Base-by-base conservation (phyloP, 805 yeast species). In the Candida stauntonica region DNA sequence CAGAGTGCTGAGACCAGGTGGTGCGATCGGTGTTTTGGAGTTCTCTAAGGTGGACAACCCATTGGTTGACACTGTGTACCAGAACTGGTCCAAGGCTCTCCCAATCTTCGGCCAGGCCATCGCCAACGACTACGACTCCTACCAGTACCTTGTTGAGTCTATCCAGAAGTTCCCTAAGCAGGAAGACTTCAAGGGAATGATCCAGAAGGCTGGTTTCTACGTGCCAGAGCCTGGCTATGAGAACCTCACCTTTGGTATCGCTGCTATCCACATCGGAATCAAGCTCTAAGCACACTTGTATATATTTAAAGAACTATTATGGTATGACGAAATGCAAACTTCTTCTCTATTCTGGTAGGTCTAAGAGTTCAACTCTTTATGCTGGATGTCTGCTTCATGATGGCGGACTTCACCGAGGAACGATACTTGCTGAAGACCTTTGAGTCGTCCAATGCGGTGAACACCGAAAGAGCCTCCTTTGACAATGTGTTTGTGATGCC, bases 31-130 rank as follows among this genome's bases (percentile, higher is more conserved):
- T 27, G 89, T 98, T 63, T 71, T 93, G 42, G 99, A 93, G 61
- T 93, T 93, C 57, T 83, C 95, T 38, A 93, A 89, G 59, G 96
- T 93, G 41, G 81, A 83, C 35, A 86, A 87, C 61, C 80, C 83
- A 20, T 56, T 79, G 8, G 67, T 93, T 36, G 91, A 86, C 58
- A 69, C 77, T 44, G 63, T 79, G 19, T 93, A 93, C 70, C 87
- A 84, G 58, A 81, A 86, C 29, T 93, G 95, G 74, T 86, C 96
- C 13, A 83, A 86, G 41, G 66, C 84, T 34, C 72, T 93, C 49
- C 99, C 99, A 17, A 73, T 91, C 51, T 82, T 94, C 84, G 99
- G 99, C 33, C 96, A 94, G 57, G 75, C 93, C 48, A 76, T 93
- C 47, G 97, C 97, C 28, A 85, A 91, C 55, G 99, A 93, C 61